phyloP scores from a whole-genome alignment of 768 basidiomycete species.

The Rhizopogon vesiculosus region DNA sequence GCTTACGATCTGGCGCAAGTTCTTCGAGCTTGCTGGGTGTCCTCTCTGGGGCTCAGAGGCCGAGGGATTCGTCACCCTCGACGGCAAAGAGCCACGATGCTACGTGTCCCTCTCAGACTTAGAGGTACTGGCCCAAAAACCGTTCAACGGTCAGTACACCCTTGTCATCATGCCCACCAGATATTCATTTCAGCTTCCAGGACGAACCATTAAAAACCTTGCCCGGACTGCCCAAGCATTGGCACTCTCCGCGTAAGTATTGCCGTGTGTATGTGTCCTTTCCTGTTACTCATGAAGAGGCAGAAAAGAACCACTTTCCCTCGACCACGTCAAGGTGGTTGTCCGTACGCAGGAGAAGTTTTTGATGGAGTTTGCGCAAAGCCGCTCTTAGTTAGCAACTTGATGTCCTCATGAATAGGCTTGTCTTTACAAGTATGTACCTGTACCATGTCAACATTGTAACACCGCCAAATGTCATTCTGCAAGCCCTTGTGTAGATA shows the following conservation, averaged over 20 bases:
- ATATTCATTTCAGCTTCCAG: conserved; percentile 1
- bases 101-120: conserved; percentile 11
- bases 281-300: background rate
- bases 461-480: background rate
- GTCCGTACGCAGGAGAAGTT: conserved; percentile 22
- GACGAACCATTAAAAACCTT: conserved; percentile 26
- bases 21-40: conserved; percentile 16
- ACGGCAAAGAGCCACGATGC: conserved; percentile 4
- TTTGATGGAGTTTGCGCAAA: conserved; percentile 13
- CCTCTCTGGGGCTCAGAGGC: conserved; percentile 1
- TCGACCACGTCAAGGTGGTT: conserved; percentile 18
- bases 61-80: conserved; percentile 2
- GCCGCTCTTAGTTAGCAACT: background rate
- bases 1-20: conserved; percentile 18
- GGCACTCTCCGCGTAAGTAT: conserved; percentile 17
- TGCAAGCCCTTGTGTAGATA: no score
- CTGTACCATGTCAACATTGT: background rate
- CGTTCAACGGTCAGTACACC: conserved; percentile 21
- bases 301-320: conserved; percentile 10
- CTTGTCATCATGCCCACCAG: background rate
- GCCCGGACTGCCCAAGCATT: conserved; percentile 27
- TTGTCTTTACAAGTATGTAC: conserved; percentile 13
- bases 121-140: conserved; percentile 17
- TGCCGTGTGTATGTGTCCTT: background rate
- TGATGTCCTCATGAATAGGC: background rate